Base-by-base conservation (phyloP, 768 basidiomycete genomes). In the Multifurca ochricompacta region DNA sequence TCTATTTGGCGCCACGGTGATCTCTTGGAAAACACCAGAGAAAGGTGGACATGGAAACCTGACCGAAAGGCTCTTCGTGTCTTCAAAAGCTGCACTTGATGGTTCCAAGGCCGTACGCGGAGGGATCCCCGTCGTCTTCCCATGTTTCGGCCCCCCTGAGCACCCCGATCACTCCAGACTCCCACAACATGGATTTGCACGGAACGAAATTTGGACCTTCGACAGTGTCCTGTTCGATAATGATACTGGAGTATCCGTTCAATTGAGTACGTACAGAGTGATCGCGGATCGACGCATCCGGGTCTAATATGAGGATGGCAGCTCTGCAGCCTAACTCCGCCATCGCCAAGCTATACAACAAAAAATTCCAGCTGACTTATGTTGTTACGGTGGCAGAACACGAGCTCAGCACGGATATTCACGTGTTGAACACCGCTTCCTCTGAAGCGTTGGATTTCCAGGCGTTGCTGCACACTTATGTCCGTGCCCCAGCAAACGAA, bases 401-500 rank as follows among this genome's bases (percentile, higher is more conserved):
- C 63, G 77, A 85, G 62, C 74, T 98, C 59, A 79, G 76, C 59
- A 90, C 91, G 32, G 81, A 85, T 64, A 75, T 96, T 6, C 83
- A 88, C 64, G 86, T 98, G 58, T 75, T 75, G 59, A 95, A 96
- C 65, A 62, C 69, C 2, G 71, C 74, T 14, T 68, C 68, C 3
- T 64, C 71, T 0, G 74, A 78, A 39, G 59, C 65, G 4, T 76
- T 97, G 37, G 81, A 85, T 65, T 98, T 95, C 74, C 96, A 99
- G 67, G 87, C 92, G 1, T 76, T 98, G 41, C 77, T 99, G 50
- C 96, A 99, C 70, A 92, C 81, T 45, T 99, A 99, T 70, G 77
- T 96, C 60, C 78, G 77, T 9, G 79, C 80, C 41, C 80, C 85
- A 41, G 70, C 82, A 14, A 68, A 77, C 54, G 63, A 80, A 3